Evolutionary conservation across 106 monocot genomes (phyloP).

Genomic region (Hemerocallis citrina): DNA sequence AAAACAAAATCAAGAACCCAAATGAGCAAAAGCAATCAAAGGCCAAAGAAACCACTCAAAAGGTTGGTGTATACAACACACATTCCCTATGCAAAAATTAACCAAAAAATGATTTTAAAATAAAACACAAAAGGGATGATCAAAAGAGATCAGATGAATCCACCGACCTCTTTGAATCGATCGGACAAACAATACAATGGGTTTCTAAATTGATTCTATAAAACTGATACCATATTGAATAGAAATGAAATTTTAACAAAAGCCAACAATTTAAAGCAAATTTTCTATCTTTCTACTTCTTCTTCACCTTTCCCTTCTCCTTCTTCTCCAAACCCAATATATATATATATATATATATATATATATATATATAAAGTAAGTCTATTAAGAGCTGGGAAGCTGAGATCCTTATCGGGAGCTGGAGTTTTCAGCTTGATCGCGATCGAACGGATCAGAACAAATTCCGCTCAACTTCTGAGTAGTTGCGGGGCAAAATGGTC

Average conservation of each 20-base stretch:
- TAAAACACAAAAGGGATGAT: neutral
- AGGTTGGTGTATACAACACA: slow-evolving; percentile 20
- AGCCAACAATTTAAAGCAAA: neutral
- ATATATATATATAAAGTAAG: too few species aligned
- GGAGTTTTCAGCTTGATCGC: too few species aligned
- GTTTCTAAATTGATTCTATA: neutral
- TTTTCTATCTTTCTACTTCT: neutral
- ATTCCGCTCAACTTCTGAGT: too few species aligned
- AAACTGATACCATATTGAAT: neutral
- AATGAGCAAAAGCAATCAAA: slow-evolving; percentile 1
- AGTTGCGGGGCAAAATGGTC: too few species aligned
- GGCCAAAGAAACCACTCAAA: neutral
- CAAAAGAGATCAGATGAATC: neutral
- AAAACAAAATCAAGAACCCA: slow-evolving; percentile 14
- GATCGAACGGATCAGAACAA: too few species aligned
- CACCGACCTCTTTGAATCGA: slow-evolving; percentile 2
- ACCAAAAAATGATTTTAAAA: neutral
- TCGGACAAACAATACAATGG: neutral
- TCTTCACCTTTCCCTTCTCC: slow-evolving; percentile 4
- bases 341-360: too few species aligned
- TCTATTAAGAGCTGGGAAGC: too few species aligned
- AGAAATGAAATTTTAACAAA: neutral
- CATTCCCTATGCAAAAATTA: slow-evolving; percentile 11
- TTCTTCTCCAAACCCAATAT: slow-evolving; percentile 10
- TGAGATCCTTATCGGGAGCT: too few species aligned